These are phyloP conservation scores for Diaporthe humulicola DNA, from an alignment of 2,329 filamentous ascomycete genomes.

Conservation along the genomic window DNA sequence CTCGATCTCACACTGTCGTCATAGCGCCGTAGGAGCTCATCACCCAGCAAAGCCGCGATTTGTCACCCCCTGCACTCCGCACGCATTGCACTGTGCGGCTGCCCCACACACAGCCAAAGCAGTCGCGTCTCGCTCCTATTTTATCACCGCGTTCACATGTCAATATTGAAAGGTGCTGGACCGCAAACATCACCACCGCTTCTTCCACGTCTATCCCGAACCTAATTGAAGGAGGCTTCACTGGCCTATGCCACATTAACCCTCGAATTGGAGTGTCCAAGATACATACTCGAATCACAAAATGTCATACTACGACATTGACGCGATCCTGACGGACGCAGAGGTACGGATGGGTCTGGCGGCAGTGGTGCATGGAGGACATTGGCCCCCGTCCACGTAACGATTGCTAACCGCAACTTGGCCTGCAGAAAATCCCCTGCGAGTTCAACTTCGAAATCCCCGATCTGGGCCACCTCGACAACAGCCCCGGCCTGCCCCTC, in stretches of 20 bases:
- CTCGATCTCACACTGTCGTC: slow-evolving; percentile 27
- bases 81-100: not conserved
- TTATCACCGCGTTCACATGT: slow-evolving; percentile 34
- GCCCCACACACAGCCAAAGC: not conserved
- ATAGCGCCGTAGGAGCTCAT: slow-evolving; percentile 18
- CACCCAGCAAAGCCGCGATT: not conserved
- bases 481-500: slow-evolving; percentile 78
- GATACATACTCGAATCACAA: not conserved
- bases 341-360: slow-evolving; percentile 64
- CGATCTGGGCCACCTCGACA: slow-evolving; percentile 89
- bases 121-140: slow-evolving; percentile 28
- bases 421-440: slow-evolving; percentile 87
- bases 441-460: slow-evolving; percentile 93
- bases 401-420: not conserved
- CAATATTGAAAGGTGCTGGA: not conserved
- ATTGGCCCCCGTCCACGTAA: not conserved
- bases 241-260: not conserved
- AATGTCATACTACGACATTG: slow-evolving; percentile 88
- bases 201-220: not conserved
- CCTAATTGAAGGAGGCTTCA: not conserved
- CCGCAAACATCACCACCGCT: not conserved
- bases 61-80: not conserved
- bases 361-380: not conserved
- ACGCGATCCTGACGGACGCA: slow-evolving; percentile 86
- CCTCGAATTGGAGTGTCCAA: not conserved